Conservation (phyloP, 805 yeast species). For the Candida ortonii region DNA sequence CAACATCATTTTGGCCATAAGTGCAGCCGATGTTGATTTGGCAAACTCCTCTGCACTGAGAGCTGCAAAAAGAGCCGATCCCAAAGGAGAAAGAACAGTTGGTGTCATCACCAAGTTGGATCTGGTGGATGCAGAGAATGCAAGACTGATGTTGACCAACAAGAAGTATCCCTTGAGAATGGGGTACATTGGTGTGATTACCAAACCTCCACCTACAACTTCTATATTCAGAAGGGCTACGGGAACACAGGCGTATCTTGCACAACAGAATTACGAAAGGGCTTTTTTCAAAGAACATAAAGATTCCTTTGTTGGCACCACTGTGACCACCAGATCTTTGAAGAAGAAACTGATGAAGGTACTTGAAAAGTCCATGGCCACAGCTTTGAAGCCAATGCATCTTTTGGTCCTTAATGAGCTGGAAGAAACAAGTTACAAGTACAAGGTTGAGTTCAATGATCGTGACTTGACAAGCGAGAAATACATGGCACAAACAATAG, state of each 20-base stretch:
- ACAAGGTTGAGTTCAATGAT: conserved; percentile 96
- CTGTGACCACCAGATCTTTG: conserved; percentile 71
- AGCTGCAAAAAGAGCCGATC: conserved; percentile 87
- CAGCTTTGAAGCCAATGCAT: conserved; percentile 83
- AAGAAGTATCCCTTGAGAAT: conserved; percentile 83
- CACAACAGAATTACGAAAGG: conserved; percentile 66
- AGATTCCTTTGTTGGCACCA: conserved; percentile 57
- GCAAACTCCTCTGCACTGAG: conserved; percentile 94
- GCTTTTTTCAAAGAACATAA: conserved; percentile 63
- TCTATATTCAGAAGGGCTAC: conserved; percentile 52
- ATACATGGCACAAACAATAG: conserved; percentile 88
- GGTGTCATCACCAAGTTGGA: conserved; percentile 96
- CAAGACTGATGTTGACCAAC: conserved; percentile 66
- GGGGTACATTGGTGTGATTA: conserved; percentile 99
- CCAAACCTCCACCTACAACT: conserved; percentile 54
- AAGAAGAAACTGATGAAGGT: conserved; percentile 82
- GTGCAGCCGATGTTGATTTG: conserved; percentile 96
- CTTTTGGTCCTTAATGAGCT: conserved; percentile 81
- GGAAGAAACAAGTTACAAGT: conserved; percentile 88
- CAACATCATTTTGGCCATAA: conserved; percentile 90
- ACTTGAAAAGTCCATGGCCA: conserved; percentile 87
- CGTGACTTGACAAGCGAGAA: conserved; percentile 91
- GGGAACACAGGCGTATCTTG: conserved; percentile 60
- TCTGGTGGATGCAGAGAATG: conserved; percentile 74
- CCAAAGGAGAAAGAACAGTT: conserved; percentile 90